Percentiles rank a stretch among this genome's conserved stretches.
These are phyloP conservation scores for Diplodia sapinea DNA, from an alignment of 2,329 filamentous ascomycete genomes.

Conservation along the genomic window DNA sequence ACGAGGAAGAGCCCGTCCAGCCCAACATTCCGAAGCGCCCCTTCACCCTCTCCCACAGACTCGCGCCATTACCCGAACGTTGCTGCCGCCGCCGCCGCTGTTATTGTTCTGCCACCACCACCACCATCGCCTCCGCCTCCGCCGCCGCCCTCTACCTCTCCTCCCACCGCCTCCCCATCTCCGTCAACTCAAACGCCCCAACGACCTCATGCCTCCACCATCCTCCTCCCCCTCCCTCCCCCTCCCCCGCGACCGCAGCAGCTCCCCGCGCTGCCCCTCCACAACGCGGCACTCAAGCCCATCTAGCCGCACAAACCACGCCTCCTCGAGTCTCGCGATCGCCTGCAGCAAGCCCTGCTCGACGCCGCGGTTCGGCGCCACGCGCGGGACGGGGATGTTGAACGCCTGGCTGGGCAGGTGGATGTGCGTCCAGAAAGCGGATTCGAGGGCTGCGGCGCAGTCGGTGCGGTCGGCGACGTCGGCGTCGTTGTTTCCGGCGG, in stretches of 20 bases:
- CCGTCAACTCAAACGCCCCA: slow-evolving; percentile 31
- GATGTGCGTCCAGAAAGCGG: background rate
- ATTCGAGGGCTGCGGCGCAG: too few species aligned
- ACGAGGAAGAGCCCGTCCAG: background rate
- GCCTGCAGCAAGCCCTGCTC: slow-evolving; percentile 5
- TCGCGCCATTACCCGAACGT: background rate
- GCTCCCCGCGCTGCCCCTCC: background rate
- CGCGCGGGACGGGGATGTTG: background rate
- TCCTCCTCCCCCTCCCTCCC: background rate
- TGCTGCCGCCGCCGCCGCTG: background rate
- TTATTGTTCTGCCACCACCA: too few species aligned
- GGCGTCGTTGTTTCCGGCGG: background rate
- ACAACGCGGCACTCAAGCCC: background rate
- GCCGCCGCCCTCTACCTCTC: background rate
- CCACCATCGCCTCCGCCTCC: background rate
- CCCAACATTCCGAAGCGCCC: background rate
- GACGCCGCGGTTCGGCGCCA: background rate
- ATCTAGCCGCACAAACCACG: background rate
- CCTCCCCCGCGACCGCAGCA: background rate
- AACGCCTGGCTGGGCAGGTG: background rate
- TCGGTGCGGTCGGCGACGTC: too few species aligned
- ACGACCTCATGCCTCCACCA: slow-evolving; percentile 24
- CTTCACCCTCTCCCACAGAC: background rate
- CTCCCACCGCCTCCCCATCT: slow-evolving; percentile 19
- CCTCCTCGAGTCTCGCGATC: background rate